These are phyloP conservation scores for Cercophora scortea DNA, from an alignment of 495 filamentous ascomycete genomes.

Conservation along the genomic window DNA sequence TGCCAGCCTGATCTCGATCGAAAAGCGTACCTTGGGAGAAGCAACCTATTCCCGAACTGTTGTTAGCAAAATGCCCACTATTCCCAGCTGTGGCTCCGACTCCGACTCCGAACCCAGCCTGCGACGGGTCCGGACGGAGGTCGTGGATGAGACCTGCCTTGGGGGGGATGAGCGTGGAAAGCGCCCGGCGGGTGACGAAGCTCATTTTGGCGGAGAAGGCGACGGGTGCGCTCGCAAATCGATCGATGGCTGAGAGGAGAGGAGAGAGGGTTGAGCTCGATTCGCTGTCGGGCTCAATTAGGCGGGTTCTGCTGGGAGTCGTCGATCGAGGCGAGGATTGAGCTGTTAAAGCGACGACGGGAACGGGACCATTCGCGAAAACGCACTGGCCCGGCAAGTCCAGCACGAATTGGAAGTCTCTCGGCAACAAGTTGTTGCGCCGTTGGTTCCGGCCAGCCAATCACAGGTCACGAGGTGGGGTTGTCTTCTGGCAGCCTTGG, in stretches of 20 bases:
- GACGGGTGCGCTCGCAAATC: constrained; percentile 13
- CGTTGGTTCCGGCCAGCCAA: constrained; percentile 18
- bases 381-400: constrained; percentile 1
- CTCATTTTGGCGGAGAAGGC: constrained; percentile 64
- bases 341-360: constrained; percentile 15
- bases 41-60: constrained; percentile 45
- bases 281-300: constrained; percentile 15
- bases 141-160: constrained; percentile 57
- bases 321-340: constrained; percentile 6
- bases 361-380: constrained; percentile 10
- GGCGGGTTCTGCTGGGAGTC: constrained; percentile 4
- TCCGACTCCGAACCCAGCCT: background rate
- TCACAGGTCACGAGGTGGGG: constrained; percentile 7
- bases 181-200: constrained; percentile 75
- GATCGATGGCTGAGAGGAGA: constrained; percentile 9
- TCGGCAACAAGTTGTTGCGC: constrained; percentile 27
- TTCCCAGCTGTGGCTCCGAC: background rate
- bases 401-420: background rate
- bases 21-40: constrained; percentile 68
- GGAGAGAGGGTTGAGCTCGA: constrained; percentile 9
- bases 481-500: background rate
- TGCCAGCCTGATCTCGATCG: background rate
- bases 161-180: constrained; percentile 96
- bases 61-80: constrained; percentile 19
- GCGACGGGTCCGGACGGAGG: too few relatives aligned